These are phyloP conservation scores for Graphiopsis chlorocephala DNA, from an alignment of 2,329 filamentous ascomycete genomes.

Conservation along the genomic window DNA sequence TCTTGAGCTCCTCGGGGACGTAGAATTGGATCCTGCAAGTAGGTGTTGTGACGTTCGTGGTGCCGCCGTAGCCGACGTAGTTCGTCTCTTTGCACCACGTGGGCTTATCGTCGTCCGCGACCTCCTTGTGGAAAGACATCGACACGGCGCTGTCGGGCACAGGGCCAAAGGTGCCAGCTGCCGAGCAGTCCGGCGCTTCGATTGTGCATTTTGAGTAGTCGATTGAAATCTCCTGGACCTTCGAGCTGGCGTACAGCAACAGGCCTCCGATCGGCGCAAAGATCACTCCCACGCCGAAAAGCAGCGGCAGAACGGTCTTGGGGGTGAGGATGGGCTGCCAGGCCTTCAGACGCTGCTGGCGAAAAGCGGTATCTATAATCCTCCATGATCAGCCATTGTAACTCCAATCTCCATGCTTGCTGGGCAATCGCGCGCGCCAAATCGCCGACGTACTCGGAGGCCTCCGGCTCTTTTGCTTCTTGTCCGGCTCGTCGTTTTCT, in stretches of 20 bases:
- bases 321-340: conserved; percentile 98
- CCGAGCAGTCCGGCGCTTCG: conserved; percentile 48
- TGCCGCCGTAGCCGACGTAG: conserved; percentile 25
- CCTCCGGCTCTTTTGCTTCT: conserved; percentile 86
- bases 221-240: conserved; percentile 83
- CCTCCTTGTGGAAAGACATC: conserved; percentile 65
- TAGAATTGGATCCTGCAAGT: conserved; percentile 74
- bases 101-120: conserved; percentile 23
- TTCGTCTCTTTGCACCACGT: conserved; percentile 27
- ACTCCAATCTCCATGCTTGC: background rate
- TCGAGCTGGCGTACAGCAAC: conserved; percentile 78
- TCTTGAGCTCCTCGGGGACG: conserved; percentile 73
- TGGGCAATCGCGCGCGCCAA: conserved; percentile 17
- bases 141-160: conserved; percentile 61
- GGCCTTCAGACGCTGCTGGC: conserved; percentile 94
- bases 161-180: conserved; percentile 35
- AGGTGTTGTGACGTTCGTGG: conserved; percentile 37
- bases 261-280: conserved; percentile 90
- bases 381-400: conserved; percentile 18
- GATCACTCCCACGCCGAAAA: conserved; percentile 86
- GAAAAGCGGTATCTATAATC: conserved; percentile 81
- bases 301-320: conserved; percentile 86
- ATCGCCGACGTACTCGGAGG: conserved; percentile 68
- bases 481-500: conserved; percentile 50
- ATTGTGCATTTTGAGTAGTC: conserved; percentile 79